Evolutionary conservation across 1,284 basidiomycete genomes (phyloP).

Genomic region (Malassezia japonica): DNA sequence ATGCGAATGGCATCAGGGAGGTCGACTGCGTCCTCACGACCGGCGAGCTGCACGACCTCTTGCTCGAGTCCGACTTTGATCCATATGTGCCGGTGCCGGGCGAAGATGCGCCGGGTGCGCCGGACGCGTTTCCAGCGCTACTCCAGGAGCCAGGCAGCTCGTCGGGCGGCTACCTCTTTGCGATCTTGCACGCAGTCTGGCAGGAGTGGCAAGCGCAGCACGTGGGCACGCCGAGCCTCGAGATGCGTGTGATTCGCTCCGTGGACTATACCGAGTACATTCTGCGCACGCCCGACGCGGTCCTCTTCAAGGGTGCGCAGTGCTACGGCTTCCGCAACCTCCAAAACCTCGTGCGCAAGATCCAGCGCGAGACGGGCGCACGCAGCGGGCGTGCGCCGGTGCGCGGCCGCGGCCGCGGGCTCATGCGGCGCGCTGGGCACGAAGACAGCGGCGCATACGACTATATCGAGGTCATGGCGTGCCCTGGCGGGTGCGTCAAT

Average conservation of each 20-base stretch:
- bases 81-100: slow-evolving; percentile 56
- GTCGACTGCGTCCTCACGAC: slow-evolving; percentile 97
- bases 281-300: slow-evolving; percentile 48
- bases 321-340: slow-evolving; percentile 97
- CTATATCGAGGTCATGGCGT: slow-evolving; percentile 99
- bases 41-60: slow-evolving; percentile 79
- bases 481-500: slow-evolving; percentile 92
- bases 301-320: slow-evolving; percentile 81
- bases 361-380: slow-evolving; percentile 55
- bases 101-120: slow-evolving; percentile 44
- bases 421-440: slow-evolving; percentile 1
- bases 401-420: slow-evolving; percentile 9
- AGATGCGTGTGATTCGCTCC: slow-evolving; percentile 33
- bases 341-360: slow-evolving; percentile 88
- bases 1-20: slow-evolving; percentile 57
- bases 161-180: slow-evolving; percentile 86
- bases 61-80: slow-evolving; percentile 73
- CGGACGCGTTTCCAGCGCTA: slow-evolving; percentile 58
- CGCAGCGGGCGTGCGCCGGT: slow-evolving; percentile 20
- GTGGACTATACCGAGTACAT: slow-evolving; percentile 61
- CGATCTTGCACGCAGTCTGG: slow-evolving; percentile 34
- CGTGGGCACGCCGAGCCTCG: slow-evolving; percentile 22
- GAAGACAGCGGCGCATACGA: slow-evolving; percentile 59
- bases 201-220: slow-evolving; percentile 21
- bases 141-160: slow-evolving; percentile 70